Evolutionary conservation across 2,329 filamentous ascomycete genomes (phyloP).

Genomic region (Cryoendolithus antarcticus): DNA sequence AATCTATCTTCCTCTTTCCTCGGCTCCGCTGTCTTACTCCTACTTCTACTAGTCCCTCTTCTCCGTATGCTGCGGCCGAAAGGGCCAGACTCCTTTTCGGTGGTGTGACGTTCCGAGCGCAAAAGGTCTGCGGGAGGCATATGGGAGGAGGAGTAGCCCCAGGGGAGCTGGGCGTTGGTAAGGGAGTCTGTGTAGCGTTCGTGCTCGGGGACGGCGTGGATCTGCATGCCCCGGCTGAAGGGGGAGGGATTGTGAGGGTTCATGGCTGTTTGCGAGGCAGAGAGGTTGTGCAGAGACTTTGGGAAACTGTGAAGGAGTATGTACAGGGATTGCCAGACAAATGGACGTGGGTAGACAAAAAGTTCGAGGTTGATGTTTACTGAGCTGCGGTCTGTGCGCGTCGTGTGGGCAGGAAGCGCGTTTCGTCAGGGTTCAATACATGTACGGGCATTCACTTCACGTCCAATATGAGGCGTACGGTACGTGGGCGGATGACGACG

Average conservation of each 20-base stretch:
- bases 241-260: conserved; percentile 2
- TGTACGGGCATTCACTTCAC: too few relatives aligned
- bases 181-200: conserved; percentile 46
- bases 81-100: conserved; percentile 43
- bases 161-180: conserved; percentile 48
- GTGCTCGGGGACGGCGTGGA: conserved; percentile 51
- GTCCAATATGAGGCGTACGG: too few relatives aligned
- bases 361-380: too few relatives aligned
- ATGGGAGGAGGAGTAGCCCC: conserved; percentile 39
- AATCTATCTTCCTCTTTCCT: conserved; percentile 45
- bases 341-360: too few relatives aligned
- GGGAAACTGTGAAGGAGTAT: too few relatives aligned
- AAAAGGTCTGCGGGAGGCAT: background rate
- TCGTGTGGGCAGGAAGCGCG: too few relatives aligned
- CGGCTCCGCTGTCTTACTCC: conserved; percentile 43
- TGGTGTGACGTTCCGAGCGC: conserved; percentile 27
- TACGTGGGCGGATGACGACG: too few relatives aligned
- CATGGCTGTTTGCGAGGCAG: conserved; percentile 1
- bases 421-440: too few relatives aligned
- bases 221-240: conserved; percentile 40
- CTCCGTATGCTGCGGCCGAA: conserved; percentile 41
- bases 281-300: too few relatives aligned
- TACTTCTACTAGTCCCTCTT: conserved; percentile 34
- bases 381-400: too few relatives aligned
- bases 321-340: too few relatives aligned